Evolutionary conservation across 2,329 filamentous ascomycete genomes (phyloP).

Genomic region (Microdochium nivale): DNA sequence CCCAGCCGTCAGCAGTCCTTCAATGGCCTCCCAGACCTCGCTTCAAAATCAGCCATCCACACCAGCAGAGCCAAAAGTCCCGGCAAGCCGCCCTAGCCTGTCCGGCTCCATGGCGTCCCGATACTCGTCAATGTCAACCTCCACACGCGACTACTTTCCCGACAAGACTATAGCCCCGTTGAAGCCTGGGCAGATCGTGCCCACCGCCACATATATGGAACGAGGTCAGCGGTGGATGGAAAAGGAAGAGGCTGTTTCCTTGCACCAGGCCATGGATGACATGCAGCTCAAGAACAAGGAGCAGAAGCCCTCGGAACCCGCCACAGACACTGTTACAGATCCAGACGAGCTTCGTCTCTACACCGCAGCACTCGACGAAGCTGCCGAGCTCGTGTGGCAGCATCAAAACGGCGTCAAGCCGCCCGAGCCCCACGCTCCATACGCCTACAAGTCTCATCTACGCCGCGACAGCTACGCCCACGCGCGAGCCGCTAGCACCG

Average conservation of each 20-base stretch:
- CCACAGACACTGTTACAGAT: slow-evolving; percentile 19
- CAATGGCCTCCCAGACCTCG: not conserved
- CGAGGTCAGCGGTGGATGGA: slow-evolving; percentile 71
- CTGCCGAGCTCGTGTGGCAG: slow-evolving; percentile 69
- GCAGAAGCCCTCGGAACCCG: slow-evolving; percentile 13
- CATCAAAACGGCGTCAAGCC: slow-evolving; percentile 54
- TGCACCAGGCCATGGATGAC: slow-evolving; percentile 65
- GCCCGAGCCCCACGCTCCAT: slow-evolving; percentile 53
- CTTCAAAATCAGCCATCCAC: not conserved
- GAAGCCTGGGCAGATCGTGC: slow-evolving; percentile 52
- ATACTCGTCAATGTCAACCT: slow-evolving; percentile 35
- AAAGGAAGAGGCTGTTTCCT: slow-evolving; percentile 63
- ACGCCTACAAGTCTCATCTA: slow-evolving; percentile 59
- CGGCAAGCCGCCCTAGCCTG: slow-evolving; percentile 27
- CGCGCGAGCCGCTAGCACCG: slow-evolving; percentile 52
- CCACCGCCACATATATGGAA: slow-evolving; percentile 63
- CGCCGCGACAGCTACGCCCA: slow-evolving; percentile 64
- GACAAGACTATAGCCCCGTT: slow-evolving; percentile 32
- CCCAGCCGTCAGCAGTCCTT: slow-evolving; percentile 14
- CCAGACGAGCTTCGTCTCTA: slow-evolving; percentile 57
- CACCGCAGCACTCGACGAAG: slow-evolving; percentile 65
- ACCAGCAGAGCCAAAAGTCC: slow-evolving; percentile 5
- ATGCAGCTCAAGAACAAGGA: slow-evolving; percentile 47
- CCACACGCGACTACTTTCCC: slow-evolving; percentile 44
- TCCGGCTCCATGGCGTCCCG: slow-evolving; percentile 39